These are phyloP conservation scores for Pseudofabraea citricarpa DNA, from an alignment of 2,329 filamentous ascomycete genomes.

Conservation along the genomic window DNA sequence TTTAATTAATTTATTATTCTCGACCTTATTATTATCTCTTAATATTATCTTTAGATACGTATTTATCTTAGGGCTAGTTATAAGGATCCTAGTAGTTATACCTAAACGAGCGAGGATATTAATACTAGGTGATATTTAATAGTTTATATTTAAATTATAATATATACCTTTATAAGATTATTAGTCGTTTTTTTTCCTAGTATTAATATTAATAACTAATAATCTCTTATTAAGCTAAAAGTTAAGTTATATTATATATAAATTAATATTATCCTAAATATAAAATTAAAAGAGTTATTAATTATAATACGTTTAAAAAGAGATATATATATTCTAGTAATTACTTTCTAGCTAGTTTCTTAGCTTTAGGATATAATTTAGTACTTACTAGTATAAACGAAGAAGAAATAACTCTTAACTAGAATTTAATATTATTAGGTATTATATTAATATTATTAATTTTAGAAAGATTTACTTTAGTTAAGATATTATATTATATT, in stretches of 20 bases:
- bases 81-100: conserved; percentile 17
- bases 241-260: conserved; percentile 39
- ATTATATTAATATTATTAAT: conserved; percentile 35
- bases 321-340: conserved; percentile 34
- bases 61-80: conserved; percentile 6
- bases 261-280: not conserved
- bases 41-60: conserved; percentile 8
- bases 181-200: conserved; percentile 51
- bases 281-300: conserved; percentile 23
- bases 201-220: conserved; percentile 66
- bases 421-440: conserved; percentile 51
- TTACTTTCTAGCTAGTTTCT: conserved; percentile 26
- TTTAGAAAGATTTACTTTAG: conserved; percentile 29
- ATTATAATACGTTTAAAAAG: conserved; percentile 52
- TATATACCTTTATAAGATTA: conserved; percentile 61
- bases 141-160: conserved; percentile 59
- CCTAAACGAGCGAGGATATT: conserved; percentile 17
- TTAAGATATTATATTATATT: conserved; percentile 30
- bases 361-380: conserved; percentile 21
- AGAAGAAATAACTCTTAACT: conserved; percentile 31
- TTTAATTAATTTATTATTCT: conserved; percentile 13
- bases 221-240: conserved; percentile 37
- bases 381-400: conserved; percentile 14
- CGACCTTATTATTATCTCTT: conserved; percentile 11
- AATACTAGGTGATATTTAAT: conserved; percentile 51